These are phyloP conservation scores for Coprinopsis sp. DNA, from an alignment of 768 basidiomycete species.

Conservation along the genomic window DNA sequence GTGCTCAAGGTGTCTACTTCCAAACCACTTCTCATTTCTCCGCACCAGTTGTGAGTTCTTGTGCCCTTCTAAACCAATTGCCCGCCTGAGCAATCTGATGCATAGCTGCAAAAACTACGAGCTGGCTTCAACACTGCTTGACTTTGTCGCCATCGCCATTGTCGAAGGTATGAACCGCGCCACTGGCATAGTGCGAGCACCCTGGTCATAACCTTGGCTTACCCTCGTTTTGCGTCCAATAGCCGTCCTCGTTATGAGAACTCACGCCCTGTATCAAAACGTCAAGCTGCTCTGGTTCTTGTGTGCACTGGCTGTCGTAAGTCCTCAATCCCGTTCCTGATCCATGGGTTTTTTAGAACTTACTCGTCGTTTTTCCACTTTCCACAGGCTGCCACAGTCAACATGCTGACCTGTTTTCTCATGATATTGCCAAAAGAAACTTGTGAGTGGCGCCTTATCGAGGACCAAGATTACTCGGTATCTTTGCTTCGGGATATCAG, in stretches of 20 bases:
- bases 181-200: too few species aligned
- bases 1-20: too few species aligned
- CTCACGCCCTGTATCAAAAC: constrained; percentile 22
- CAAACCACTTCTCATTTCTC: neutral
- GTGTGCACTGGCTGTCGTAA: constrained; percentile 14
- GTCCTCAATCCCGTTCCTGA: neutral
- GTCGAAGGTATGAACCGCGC: constrained; percentile 20
- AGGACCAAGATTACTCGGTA: neutral
- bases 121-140: constrained; percentile 17
- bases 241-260: constrained; percentile 25
- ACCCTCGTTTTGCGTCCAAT: neutral
- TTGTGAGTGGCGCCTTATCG: constrained; percentile 10
- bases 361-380: too few species aligned
- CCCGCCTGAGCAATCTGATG: neutral
- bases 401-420: constrained; percentile 19
- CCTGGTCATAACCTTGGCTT: too few species aligned
- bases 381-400: constrained; percentile 16
- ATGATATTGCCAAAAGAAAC: constrained; percentile 16
- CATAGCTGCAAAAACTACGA: constrained; percentile 21
- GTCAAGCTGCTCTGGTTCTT: constrained; percentile 14
- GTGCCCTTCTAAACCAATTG: neutral
- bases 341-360: too few species aligned
- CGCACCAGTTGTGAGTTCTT: constrained; percentile 14
- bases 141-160: constrained; percentile 18
- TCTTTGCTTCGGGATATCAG: too few species aligned